These are phyloP conservation scores for Extremus antarcticus DNA, from an alignment of 495 filamentous ascomycete species.

Conservation along the genomic window DNA sequence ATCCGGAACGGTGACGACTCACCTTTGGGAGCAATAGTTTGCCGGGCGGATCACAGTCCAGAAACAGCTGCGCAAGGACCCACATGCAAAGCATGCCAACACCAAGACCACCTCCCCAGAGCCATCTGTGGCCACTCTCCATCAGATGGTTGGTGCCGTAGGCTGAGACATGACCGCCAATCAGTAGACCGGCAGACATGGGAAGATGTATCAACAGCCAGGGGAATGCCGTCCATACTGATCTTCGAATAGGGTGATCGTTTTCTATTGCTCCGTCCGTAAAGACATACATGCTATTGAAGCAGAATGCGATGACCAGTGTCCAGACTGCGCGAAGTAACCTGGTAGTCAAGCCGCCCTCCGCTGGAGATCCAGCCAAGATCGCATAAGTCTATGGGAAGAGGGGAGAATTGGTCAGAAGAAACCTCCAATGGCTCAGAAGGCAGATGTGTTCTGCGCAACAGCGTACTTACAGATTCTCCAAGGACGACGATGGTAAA, in stretches of 20 bases:
- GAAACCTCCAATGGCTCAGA: no score
- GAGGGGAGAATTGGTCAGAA: no score
- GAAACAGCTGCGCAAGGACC: constrained; percentile 28
- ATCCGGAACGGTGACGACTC: background rate
- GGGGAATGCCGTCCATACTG: constrained; percentile 26
- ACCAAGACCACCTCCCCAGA: constrained; percentile 32
- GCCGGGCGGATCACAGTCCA: constrained; percentile 21
- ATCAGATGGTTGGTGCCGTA: background rate
- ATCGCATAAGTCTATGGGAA: constrained; percentile 32
- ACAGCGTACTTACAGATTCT: no score
- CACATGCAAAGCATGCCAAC: constrained; percentile 33
- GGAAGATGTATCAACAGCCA: constrained; percentile 35
- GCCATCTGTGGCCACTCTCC: constrained; percentile 22
- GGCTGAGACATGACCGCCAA: constrained; percentile 34
- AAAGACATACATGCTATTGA: constrained; percentile 36
- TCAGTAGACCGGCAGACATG: constrained; percentile 31
- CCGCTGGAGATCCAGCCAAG: constrained; percentile 14
- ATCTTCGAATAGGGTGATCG: constrained; percentile 31
- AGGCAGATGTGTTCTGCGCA: no score
- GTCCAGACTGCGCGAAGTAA: constrained; percentile 35
- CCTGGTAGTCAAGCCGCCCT: constrained; percentile 30
- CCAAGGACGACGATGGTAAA: constrained; percentile 43
- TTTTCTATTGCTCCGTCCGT: constrained; percentile 7
- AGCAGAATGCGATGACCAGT: constrained; percentile 37
- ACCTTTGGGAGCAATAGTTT: constrained; percentile 1